A percentile compares a stretch with the other conserved stretches of the same genome.
Conservation (phyloP, 2,329 filamentous ascomycete species). For the Cladophialophora psammophila region DNA sequence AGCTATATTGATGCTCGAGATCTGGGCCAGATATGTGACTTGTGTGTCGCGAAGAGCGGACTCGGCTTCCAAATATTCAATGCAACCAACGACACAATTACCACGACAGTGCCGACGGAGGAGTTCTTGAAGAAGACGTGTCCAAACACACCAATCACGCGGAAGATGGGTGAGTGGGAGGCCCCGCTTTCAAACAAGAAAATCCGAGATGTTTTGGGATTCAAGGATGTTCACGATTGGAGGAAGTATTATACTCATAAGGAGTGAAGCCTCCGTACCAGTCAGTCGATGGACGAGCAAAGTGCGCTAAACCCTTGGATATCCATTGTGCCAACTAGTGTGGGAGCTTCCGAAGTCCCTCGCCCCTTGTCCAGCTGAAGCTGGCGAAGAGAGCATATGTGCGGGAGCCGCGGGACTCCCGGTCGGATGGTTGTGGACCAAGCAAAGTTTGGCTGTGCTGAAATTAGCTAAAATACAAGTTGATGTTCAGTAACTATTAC, state of each 20-base stretch:
- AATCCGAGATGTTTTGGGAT: constrained; percentile 65
- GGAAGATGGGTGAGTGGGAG: constrained; percentile 65
- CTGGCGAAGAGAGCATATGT: background rate
- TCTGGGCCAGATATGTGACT: constrained; percentile 67
- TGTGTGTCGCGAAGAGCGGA: constrained; percentile 60
- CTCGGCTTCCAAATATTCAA: constrained; percentile 71
- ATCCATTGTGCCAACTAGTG: background rate
- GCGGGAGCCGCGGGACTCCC: background rate
- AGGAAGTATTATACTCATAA: constrained; percentile 51
- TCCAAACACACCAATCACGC: constrained; percentile 60
- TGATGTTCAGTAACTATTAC: background rate
- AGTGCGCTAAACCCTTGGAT: constrained; percentile 1
- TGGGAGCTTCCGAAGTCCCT: background rate
- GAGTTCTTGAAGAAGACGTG: constrained; percentile 60
- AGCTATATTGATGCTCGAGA: constrained; percentile 69
- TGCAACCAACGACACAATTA: constrained; percentile 69
- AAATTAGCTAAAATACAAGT: background rate
- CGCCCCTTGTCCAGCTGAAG: constrained; percentile 9
- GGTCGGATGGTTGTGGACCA: background rate
- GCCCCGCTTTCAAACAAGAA: constrained; percentile 68
- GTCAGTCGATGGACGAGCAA: background rate
- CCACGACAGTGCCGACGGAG: constrained; percentile 59
- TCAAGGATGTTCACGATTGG: constrained; percentile 67
- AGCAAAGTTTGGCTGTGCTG: background rate
- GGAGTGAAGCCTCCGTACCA: constrained; percentile 12